These are phyloP conservation scores for Boletus huronensis DNA, from an alignment of 768 basidiomycete species.

Conservation along the genomic window DNA sequence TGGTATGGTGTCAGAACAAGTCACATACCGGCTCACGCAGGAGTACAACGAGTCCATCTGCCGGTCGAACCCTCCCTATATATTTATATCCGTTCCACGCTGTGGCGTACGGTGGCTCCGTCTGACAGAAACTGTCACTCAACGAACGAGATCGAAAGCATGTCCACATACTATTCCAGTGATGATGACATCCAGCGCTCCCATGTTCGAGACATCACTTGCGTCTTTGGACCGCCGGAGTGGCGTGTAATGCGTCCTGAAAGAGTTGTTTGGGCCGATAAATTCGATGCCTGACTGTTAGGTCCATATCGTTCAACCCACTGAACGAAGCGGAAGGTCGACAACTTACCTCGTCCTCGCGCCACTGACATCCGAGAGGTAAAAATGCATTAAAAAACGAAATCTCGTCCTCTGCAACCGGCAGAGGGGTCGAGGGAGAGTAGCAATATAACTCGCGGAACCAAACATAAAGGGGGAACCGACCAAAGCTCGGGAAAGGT, in stretches of 20 bases:
- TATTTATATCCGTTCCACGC: constrained; percentile 59
- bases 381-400: constrained; percentile 47
- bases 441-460: constrained; percentile 48
- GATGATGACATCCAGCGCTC: constrained; percentile 47
- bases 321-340: not conserved
- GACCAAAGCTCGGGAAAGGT: constrained; percentile 34
- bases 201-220: constrained; percentile 11
- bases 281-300: constrained; percentile 31
- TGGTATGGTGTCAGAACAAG: not conserved
- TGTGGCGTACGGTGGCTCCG: constrained; percentile 41
- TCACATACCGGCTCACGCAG: constrained; percentile 48
- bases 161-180: constrained; percentile 44
- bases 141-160: not conserved
- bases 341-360: constrained; percentile 27
- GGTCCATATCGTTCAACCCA: not conserved
- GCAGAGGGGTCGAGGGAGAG: constrained; percentile 33
- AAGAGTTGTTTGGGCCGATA: constrained; percentile 33
- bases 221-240: constrained; percentile 13
- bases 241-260: constrained; percentile 40
- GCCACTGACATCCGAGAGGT: constrained; percentile 37
- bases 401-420: constrained; percentile 32
- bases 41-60: constrained; percentile 58
- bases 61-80: constrained; percentile 53
- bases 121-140: constrained; percentile 31
- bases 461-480: constrained; percentile 46